Evolutionary conservation across 805 yeast species (phyloP).

Genomic region (Candida maris): DNA sequence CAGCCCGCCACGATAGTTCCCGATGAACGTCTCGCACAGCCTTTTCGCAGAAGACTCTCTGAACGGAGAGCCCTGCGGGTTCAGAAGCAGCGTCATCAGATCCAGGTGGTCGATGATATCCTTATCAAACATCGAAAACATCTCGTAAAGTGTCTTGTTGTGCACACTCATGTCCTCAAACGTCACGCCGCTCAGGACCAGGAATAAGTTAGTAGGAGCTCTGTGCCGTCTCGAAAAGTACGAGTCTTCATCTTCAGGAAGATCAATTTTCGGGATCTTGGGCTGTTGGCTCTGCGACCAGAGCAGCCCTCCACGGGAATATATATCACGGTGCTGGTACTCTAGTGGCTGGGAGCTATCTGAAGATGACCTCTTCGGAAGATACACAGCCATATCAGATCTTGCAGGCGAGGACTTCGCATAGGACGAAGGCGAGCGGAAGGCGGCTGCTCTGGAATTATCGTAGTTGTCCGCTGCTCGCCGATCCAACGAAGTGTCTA

Average conservation of each 20-base stretch:
- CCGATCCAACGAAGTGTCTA: background rate
- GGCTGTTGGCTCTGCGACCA: constrained; percentile 2
- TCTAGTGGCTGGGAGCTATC: background rate
- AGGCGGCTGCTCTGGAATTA: background rate
- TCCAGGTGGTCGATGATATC: constrained; percentile 15
- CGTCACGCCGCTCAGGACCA: constrained; percentile 8
- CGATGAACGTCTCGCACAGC: constrained; percentile 20
- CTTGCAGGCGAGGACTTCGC: constrained; percentile 1
- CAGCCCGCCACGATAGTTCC: constrained; percentile 11
- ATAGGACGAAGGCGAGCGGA: background rate
- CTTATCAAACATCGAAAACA: constrained; percentile 18
- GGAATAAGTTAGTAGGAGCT: constrained; percentile 10
- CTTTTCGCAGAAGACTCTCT: constrained; percentile 14
- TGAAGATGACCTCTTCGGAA: background rate
- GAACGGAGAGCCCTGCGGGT: constrained; percentile 23
- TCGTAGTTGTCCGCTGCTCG: background rate
- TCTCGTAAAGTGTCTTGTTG: constrained; percentile 13
- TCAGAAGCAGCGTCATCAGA: constrained; percentile 17
- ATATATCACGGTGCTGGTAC: background rate
- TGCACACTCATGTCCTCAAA: constrained; percentile 23
- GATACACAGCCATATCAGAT: background rate
- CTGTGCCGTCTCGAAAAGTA: background rate
- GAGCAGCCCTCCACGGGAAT: background rate
- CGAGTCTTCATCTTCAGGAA: constrained; percentile 9
- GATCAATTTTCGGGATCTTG: constrained; percentile 17